A percentile compares a stretch with the other conserved stretches of the same genome.
Evolutionary conservation across 129 eudicot species (phyloP).

Genomic region (Artemisia tridentata): DNA sequence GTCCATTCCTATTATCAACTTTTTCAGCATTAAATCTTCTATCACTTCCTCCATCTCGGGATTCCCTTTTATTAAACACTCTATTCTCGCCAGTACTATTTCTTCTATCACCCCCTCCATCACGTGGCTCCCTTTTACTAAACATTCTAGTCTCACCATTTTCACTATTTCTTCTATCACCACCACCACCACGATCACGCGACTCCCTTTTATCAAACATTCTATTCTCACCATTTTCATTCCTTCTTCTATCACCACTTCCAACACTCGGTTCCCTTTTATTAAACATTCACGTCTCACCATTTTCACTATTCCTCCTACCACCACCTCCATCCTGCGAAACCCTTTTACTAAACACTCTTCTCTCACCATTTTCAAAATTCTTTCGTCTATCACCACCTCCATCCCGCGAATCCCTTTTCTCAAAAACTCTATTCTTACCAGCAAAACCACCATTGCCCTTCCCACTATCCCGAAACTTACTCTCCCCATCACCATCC

Average conservation of each 20-base stretch:
- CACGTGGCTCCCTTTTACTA: constrained; percentile 3
- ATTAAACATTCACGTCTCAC: not conserved
- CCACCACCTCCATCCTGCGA: constrained; percentile 9
- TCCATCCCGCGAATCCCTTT: too few relatives aligned
- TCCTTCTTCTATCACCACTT: constrained; percentile 1
- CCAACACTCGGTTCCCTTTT: not conserved
- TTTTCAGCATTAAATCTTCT: constrained; percentile 17
- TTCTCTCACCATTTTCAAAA: not conserved
- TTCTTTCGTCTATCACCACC: too few relatives aligned
- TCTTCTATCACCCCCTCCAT: constrained; percentile 22
- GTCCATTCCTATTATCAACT: constrained; percentile 21
- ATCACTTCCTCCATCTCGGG: constrained; percentile 19
- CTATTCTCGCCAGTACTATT: constrained; percentile 15
- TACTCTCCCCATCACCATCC: constrained; percentile 16
- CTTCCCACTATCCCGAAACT: constrained; percentile 8
- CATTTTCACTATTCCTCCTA: not conserved
- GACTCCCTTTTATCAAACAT: constrained; percentile 3
- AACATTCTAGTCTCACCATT: constrained; percentile 20
- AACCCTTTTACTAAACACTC: constrained; percentile 11
- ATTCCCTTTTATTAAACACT: constrained; percentile 9
- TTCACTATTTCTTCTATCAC: not conserved
- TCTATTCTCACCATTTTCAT: constrained; percentile 15
- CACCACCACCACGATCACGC: constrained; percentile 6
- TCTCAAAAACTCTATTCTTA: too few relatives aligned
- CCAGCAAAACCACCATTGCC: not conserved